Conservation (phyloP, 164 flowering plant genomes). For the Annona squamosa region DNA sequence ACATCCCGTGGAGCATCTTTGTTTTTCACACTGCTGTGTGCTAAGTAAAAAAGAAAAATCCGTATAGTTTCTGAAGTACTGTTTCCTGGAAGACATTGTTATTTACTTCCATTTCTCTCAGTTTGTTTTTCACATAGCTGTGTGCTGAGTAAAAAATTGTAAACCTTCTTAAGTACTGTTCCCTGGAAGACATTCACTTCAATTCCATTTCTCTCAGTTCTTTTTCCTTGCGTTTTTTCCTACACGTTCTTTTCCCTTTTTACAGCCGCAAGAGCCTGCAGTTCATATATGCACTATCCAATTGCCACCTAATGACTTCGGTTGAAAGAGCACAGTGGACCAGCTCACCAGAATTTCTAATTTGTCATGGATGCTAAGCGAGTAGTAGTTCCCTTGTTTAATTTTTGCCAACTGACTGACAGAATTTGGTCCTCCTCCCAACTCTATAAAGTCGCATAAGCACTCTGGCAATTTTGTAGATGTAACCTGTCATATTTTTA, state of each 20-base stretch:
- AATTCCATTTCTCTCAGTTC: background rate
- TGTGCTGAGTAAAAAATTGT: background rate
- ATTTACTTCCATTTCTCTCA: background rate
- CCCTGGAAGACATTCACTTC: background rate
- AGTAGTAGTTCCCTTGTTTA: constrained; percentile 5
- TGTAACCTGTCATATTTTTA: constrained; percentile 8
- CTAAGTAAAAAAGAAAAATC: background rate
- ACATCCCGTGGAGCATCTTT: background rate
- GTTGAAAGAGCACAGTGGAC: constrained; percentile 12
- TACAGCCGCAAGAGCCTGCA: constrained; percentile 8
- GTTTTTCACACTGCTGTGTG: background rate
- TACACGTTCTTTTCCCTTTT: constrained; percentile 11
- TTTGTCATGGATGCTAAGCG: constrained; percentile 7
- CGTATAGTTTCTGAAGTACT: background rate
- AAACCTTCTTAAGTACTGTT: constrained; percentile 1
- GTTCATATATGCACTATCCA: constrained; percentile 11
- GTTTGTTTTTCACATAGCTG: constrained; percentile 2
- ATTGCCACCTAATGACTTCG: constrained; percentile 9
- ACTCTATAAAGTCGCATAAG: constrained; percentile 11
- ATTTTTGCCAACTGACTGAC: constrained; percentile 7
- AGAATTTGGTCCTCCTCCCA: constrained; percentile 3
- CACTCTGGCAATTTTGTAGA: constrained; percentile 13
- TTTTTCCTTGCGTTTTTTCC: constrained; percentile 15
- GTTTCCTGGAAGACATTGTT: background rate
- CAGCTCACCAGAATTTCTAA: constrained; percentile 11